phyloP scores from a whole-genome alignment of 495 filamentous ascomycete species.

The Xylaria grammica region DNA sequence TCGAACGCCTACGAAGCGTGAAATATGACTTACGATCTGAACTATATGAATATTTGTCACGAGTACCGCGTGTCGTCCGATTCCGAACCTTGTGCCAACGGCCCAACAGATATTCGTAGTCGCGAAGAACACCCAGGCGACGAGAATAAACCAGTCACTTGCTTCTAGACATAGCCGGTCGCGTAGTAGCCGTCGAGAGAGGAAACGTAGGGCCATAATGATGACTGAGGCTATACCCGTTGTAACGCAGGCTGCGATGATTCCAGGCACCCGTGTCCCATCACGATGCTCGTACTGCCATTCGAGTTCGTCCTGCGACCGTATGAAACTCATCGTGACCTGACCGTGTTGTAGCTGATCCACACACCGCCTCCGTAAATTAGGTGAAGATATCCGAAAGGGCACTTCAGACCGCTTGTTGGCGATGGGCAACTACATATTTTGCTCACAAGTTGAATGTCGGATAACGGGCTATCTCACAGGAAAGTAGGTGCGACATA shows the following conservation, averaged over 20 bases:
- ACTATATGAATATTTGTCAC: slow-evolving; percentile 16
- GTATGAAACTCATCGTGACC: slow-evolving; percentile 12
- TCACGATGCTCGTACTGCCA: slow-evolving; percentile 23
- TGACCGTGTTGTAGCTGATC: not conserved
- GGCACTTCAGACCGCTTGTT: not conserved
- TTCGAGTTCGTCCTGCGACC: slow-evolving; percentile 2
- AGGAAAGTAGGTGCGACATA: not conserved
- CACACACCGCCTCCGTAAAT: not conserved
- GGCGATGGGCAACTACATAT: not conserved
- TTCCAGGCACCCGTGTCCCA: slow-evolving; percentile 7
- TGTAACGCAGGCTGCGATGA: slow-evolving; percentile 14
- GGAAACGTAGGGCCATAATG: slow-evolving; percentile 19
- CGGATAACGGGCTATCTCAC: not conserved
- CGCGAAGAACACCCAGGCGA: slow-evolving; percentile 21
- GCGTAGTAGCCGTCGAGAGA: slow-evolving; percentile 13
- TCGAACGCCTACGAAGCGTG: no score
- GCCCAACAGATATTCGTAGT: slow-evolving; percentile 13
- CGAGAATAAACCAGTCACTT: slow-evolving; percentile 24
- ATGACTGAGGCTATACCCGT: slow-evolving; percentile 15
- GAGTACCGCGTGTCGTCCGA: slow-evolving; percentile 19
- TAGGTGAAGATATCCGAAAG: not conserved
- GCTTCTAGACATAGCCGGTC: slow-evolving; percentile 15
- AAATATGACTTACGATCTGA: slow-evolving; percentile 22
- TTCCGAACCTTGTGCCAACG: slow-evolving; percentile 19
- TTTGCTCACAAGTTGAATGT: not conserved